These are phyloP conservation scores for Articulospora tetracladia DNA, from an alignment of 495 filamentous ascomycete genomes.

Conservation along the genomic window DNA sequence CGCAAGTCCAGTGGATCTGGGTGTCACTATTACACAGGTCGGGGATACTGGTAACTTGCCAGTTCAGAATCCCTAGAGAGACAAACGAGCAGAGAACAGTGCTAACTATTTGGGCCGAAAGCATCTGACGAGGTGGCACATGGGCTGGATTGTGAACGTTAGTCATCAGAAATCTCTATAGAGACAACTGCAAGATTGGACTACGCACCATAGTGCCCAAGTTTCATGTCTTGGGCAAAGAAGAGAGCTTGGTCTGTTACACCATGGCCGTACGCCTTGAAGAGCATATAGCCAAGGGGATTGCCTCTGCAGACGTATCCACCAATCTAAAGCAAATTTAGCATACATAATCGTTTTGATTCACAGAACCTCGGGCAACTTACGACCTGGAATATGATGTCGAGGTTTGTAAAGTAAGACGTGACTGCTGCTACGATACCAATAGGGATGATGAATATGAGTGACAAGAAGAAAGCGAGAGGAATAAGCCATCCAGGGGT, in stretches of 20 bases:
- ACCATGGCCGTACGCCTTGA: not conserved
- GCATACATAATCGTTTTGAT: not conserved
- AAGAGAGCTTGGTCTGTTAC: not conserved
- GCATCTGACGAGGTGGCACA: constrained; percentile 51
- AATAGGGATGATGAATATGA: constrained; percentile 3
- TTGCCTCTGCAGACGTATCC: not conserved
- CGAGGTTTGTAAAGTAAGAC: constrained; percentile 1
- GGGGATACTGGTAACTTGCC: constrained; percentile 53
- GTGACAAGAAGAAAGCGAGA: not conserved
- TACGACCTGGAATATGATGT: not conserved
- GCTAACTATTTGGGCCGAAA: constrained; percentile 62
- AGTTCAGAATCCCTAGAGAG: constrained; percentile 44
- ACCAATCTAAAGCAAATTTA: not conserved
- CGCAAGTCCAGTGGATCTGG: constrained; percentile 57
- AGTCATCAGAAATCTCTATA: no score
- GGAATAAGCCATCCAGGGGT: not conserved
- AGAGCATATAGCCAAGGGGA: not conserved
- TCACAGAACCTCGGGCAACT: not conserved
- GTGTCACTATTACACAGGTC: constrained; percentile 55
- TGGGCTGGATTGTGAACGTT: not conserved
- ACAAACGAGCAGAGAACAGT: constrained; percentile 61
- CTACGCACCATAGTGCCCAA: constrained; percentile 67
- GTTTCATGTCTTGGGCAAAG: constrained; percentile 48
- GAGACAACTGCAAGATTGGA: no score
- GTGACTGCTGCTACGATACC: not conserved